phyloP scores from a whole-genome alignment of 2,329 filamentous ascomycete species.

The Magnaporthiopsis rhizophila region DNA sequence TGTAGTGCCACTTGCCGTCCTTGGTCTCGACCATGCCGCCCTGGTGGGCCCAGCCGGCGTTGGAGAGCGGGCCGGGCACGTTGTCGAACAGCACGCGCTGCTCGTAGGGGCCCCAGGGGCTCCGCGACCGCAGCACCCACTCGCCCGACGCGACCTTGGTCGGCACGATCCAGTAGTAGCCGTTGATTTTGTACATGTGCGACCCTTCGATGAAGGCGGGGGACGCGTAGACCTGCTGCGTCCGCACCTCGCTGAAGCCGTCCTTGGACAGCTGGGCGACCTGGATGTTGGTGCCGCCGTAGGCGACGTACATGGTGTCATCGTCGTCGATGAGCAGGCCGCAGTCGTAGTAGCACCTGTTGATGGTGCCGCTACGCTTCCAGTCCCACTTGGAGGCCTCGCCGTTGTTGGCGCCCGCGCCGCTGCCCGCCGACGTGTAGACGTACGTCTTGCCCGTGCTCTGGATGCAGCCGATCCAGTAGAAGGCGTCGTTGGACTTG shows the following conservation, averaged over 20 bases:
- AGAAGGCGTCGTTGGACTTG: constrained; percentile 37
- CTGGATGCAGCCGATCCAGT: constrained; percentile 51
- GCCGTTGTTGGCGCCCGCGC: constrained; percentile 34
- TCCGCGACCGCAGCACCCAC: constrained; percentile 40
- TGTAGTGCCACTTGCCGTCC: constrained; percentile 48
- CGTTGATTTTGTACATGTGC: constrained; percentile 50
- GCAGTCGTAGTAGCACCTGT: constrained; percentile 47
- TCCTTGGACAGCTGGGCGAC: constrained; percentile 44
- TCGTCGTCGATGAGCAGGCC: constrained; percentile 51
- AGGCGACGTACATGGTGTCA: constrained; percentile 51
- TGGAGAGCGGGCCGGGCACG: constrained; percentile 33
- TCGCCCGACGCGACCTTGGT: constrained; percentile 35
- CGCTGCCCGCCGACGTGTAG: constrained; percentile 35
- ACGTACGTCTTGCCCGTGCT: constrained; percentile 39
- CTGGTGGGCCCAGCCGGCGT: constrained; percentile 42
- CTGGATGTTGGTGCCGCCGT: constrained; percentile 38
- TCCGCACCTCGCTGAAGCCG: constrained; percentile 34
- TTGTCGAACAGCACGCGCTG: constrained; percentile 32
- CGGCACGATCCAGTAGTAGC: constrained; percentile 46
- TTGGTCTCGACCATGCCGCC: constrained; percentile 46
- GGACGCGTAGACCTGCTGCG: constrained; percentile 34
- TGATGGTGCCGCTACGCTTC: constrained; percentile 8
- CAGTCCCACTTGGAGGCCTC: constrained; percentile 23
- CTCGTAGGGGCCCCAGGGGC: constrained; percentile 45
- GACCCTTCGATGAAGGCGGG: constrained; percentile 37